Conservation (phyloP, 305 asterid species). For the Solanum hybrid region DNA sequence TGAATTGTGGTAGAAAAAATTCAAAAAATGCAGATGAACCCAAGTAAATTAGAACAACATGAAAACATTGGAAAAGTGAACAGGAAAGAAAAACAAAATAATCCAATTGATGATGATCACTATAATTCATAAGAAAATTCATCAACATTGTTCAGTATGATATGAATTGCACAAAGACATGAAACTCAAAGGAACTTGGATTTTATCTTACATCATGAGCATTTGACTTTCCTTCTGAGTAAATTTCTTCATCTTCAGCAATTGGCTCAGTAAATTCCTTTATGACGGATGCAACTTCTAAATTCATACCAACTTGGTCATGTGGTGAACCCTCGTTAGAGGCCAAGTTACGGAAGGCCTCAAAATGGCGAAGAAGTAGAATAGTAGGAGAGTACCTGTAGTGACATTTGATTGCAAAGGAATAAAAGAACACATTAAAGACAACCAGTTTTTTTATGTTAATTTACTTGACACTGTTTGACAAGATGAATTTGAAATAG, state of each 20-base stretch:
- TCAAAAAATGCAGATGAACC: neutral
- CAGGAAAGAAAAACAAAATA: neutral
- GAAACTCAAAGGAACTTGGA: neutral
- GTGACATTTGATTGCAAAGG: constrained; percentile 7
- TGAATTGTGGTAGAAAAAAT: neutral
- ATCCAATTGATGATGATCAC: neutral
- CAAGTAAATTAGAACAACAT: neutral
- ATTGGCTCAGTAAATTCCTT: constrained; percentile 73
- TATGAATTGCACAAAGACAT: neutral
- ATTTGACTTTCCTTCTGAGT: constrained; percentile 35
- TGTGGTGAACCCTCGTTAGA: constrained; percentile 72
- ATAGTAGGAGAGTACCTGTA: constrained; percentile 77
- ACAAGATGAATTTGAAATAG: neutral
- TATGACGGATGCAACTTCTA: constrained; percentile 84
- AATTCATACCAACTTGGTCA: constrained; percentile 70
- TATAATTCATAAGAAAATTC: neutral
- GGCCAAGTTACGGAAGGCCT: constrained; percentile 55
- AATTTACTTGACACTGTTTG: neutral
- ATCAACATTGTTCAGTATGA: neutral
- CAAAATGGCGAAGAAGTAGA: constrained; percentile 93
- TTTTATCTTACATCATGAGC: constrained; percentile 43
- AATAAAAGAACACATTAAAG: constrained; percentile 9
- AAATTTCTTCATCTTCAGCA: constrained; percentile 35
- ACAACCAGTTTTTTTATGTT: neutral
- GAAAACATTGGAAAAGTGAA: neutral